Base-by-base conservation (phyloP, 169 alveolate species). In the Plasmodium vivax region DNA sequence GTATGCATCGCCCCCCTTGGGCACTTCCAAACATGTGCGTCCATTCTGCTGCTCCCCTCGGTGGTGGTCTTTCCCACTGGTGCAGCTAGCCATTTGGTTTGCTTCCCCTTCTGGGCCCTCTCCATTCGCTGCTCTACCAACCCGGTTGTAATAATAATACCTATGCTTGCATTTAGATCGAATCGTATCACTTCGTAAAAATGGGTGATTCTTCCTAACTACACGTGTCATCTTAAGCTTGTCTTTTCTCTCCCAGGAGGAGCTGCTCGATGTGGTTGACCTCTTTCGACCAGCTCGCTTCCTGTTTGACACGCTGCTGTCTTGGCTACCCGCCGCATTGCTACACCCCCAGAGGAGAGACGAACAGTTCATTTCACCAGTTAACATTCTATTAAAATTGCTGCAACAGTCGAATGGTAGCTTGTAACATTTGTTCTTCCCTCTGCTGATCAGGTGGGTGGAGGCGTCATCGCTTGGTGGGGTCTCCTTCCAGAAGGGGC, bases 391-490 rank as follows among this genome's bases (percentile, higher is more conserved):
- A 34, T 68, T 36, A 19, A 84, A 14, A 45, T 56, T 72, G 34
- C 36, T 5, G 38, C 92, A 84, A 72, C 92, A 84, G 34, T 68
- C 75, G 47, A 68, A 68, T 41, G 92, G 83, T 27, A 84, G 10
- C 9, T 68, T 71, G 38, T 54, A 41, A 30, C 54, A 38, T 73
- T 71, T 84, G 16, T 41, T 72, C 23, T 84, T 84, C 56, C 80
- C 73, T 41, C n/a, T 62, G 73, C 43, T 56, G 9, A 34, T 47
- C 27, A n/a, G 19, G 19, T 41, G 10, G 23, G 38, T 12, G 27
- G 62, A 34, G 1, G 38, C 16, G 30, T 19, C 58, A 68, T 68
- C 77, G 6, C n/a, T 68, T 68, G 10, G 32, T 1, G 19, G 32
- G 32, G 38, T 30, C 16, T 10, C 77, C 38, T 68, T 68, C 77